phyloP scores from a whole-genome alignment of 2,329 filamentous ascomycete genomes.

The Penicillium palitans region DNA sequence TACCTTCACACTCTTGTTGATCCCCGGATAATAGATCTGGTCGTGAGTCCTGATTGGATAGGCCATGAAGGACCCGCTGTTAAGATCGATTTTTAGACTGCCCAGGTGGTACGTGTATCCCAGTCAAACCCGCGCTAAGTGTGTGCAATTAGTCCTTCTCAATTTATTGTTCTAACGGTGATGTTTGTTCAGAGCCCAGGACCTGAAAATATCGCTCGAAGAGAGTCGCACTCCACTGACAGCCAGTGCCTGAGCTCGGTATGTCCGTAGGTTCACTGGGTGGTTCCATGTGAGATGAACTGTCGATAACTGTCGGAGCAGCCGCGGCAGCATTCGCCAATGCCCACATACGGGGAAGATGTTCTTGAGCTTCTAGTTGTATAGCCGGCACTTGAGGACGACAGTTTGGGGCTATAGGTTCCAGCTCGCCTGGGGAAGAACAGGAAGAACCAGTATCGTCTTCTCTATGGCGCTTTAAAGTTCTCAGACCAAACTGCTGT shows the following conservation, averaged over 20 bases:
- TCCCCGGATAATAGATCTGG: too few species aligned
- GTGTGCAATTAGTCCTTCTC: too few species aligned
- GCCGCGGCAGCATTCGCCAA: neutral
- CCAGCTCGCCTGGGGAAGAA: neutral
- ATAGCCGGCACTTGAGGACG: neutral
- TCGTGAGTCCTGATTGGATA: too few species aligned
- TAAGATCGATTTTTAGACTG: too few species aligned
- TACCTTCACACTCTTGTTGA: too few species aligned
- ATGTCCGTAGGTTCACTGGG: slow-evolving; percentile 2
- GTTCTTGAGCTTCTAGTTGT: neutral
- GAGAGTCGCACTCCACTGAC: slow-evolving; percentile 21
- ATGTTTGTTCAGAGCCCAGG: slow-evolving; percentile 2
- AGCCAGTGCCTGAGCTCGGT: slow-evolving; percentile 19
- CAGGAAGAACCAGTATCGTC: neutral
- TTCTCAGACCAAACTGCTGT: neutral
- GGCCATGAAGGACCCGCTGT: too few species aligned
- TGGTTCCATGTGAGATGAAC: neutral
- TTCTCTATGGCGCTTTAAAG: neutral
- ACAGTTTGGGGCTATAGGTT: neutral
- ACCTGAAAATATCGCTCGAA: slow-evolving; percentile 20
- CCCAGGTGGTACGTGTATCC: too few species aligned
- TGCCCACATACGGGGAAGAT: neutral
- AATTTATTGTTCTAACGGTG: neutral
- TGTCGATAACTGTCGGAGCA: neutral
- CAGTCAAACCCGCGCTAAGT: too few species aligned